Base-by-base conservation (phyloP, 805 yeast species). In the Barnettozyma siamensis region DNA sequence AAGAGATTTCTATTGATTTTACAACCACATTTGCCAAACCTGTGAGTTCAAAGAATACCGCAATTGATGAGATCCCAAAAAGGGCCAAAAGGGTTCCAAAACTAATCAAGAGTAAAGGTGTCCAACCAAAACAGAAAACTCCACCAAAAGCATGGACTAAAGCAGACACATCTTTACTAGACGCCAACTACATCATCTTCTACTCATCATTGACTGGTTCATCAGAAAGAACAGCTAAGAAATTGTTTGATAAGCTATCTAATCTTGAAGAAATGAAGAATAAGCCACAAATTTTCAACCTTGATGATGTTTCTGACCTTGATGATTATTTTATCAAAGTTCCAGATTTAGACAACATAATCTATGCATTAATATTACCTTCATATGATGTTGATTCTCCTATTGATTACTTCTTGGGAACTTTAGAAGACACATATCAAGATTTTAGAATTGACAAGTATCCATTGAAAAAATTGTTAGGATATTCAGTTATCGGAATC, bases 361-460 rank as follows among this genome's bases (percentile, higher is more conserved):
- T 87, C 11, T 88, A 87, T 54, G 58, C 89, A 29, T 49, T 88
- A 44, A 86, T 88, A 13, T 67, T 88, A 26, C 97, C 97, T 2
- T 87, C 96, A 0, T 88, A 88, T 57, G 96, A 88, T 49, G 84
- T 89, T 0, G 97, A 88, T 59, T 85, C 94, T 2, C 96, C 97
- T 12, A 71, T 89, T 26, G 97, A 88, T 60, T 89, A 78, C 57
- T 87, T 88, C 60, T 65, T 88, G 42, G 94, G 86, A 53, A 79
- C 85, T 33, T 67, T 88, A 49, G 72, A 76, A 47, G 96, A 88
- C 41, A 87, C 94, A 2, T 76, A 76, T 46, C 81, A 82, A 46
- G 97, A 88, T 60, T 87, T 87, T 65, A 72, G 96, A 50, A 75
- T 88, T 27, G 95, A 88, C 56, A 85, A 85, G 46, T 80, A 76